These are phyloP conservation scores for Cornus kousa DNA, from an alignment of 148 eudicot species.

Conservation along the genomic window DNA sequence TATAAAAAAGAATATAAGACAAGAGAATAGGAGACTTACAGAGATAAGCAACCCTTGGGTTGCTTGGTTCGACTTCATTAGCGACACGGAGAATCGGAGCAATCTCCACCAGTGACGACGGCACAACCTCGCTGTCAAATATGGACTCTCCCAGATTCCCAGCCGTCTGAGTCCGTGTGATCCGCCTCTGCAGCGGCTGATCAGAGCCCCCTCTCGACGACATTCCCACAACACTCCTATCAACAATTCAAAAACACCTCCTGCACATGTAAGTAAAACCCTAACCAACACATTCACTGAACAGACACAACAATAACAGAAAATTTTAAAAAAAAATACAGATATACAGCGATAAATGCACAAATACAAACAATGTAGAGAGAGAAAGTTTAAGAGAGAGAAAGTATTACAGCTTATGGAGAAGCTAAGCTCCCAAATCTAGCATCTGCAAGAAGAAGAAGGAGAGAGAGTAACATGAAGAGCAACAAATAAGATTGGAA, in stretches of 20 bases:
- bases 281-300: background rate
- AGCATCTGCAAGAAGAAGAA: background rate
- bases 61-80: conserved; percentile 91
- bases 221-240: background rate
- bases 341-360: background rate
- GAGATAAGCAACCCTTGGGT: conserved; percentile 90
- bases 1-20: background rate
- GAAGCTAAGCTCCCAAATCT: background rate
- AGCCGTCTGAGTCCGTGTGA: conserved; percentile 6
- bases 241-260: background rate
- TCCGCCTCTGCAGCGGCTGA: background rate
- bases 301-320: background rate
- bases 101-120: conserved; percentile 86
- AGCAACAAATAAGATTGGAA: background rate
- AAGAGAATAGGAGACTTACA: conserved; percentile 42
- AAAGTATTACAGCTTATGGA: background rate
- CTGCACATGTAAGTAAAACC: background rate
- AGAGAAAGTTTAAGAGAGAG: background rate
- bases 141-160: conserved; percentile 42
- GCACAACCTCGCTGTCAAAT: conserved; percentile 96
- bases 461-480: background rate
- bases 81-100: conserved; percentile 99
- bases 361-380: background rate
- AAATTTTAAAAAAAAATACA: background rate
- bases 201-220: conserved; percentile 29